Percentiles rank a stretch among this genome's conserved stretches.
Evolutionary conservation across 257 asterid genomes (phyloP).

Genomic region (Linaria vulgaris): DNA sequence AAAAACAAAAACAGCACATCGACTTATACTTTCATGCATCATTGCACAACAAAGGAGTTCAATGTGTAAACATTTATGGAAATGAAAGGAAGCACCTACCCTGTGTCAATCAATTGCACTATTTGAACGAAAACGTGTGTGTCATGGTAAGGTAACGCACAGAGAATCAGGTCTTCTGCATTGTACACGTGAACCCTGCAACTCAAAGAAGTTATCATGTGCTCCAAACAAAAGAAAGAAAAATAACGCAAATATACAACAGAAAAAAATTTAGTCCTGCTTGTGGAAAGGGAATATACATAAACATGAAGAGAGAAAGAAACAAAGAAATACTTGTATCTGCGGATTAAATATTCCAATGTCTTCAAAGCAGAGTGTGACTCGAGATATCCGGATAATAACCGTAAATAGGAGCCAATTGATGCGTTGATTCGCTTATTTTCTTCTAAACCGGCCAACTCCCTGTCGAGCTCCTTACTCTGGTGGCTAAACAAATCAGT

Average conservation of each 20-base stretch:
- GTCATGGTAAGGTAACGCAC: conserved; percentile 90
- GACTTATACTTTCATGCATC: no score
- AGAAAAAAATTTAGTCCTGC: no score
- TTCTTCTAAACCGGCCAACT: conserved; percentile 56
- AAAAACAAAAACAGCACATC: no score
- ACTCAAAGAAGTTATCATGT: neutral
- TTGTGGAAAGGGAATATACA: no score
- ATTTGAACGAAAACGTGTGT: conserved; percentile 76
- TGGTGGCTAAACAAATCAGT: conserved; percentile 70
- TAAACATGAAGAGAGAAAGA: neutral
- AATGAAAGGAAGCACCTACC: conserved; percentile 41
- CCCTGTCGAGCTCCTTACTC: conserved; percentile 80
- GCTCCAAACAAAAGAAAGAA: neutral
- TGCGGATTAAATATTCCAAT: conserved; percentile 79
- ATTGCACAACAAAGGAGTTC: no score
- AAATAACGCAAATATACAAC: neutral
- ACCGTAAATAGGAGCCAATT: conserved; percentile 58
- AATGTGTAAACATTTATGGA: no score
- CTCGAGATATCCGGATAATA: conserved; percentile 67
- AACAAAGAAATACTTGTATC: conserved; percentile 59
- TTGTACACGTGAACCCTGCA: conserved; percentile 75
- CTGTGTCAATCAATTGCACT: conserved; percentile 64
- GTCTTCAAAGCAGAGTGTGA: conserved; percentile 63
- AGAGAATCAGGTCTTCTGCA: conserved; percentile 71
- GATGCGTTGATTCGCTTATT: conserved; percentile 62